Percentiles rank a stretch among this genome's conserved stretches.
phyloP scores from a whole-genome alignment of 23 red algal species.

The Gracilaria gracilis region DNA sequence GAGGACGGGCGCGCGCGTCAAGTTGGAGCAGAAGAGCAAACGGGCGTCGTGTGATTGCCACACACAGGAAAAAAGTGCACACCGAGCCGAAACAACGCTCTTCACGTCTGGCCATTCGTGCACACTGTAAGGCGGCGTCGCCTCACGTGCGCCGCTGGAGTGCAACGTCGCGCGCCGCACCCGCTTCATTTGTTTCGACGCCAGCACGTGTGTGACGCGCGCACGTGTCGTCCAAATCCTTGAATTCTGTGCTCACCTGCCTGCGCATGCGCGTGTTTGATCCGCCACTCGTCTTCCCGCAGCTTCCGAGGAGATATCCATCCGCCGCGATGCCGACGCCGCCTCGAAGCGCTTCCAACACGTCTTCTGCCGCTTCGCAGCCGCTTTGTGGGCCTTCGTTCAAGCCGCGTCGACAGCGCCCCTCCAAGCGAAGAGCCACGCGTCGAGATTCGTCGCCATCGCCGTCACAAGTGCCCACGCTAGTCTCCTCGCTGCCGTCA shows the following conservation, averaged over 20 bases:
- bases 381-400: not conserved
- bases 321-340: not conserved
- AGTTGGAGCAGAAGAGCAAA: not conserved
- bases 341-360: constrained; percentile 20
- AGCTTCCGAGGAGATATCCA: too few species aligned
- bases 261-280: too few species aligned
- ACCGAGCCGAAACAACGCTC: not conserved
- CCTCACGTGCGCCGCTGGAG: not conserved
- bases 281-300: too few species aligned
- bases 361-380: not conserved
- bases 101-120: not conserved
- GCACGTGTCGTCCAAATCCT: not conserved
- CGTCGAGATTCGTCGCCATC: not conserved
- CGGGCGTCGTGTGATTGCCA: constrained; percentile 6
- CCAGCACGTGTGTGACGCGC: not conserved
- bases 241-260: too few species aligned
- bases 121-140: not conserved
- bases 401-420: constrained; percentile 16
- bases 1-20: not conserved
- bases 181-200: too few species aligned
- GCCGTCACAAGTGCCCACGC: not conserved
- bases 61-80: not conserved
- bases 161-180: not conserved
- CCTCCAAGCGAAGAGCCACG: not conserved
- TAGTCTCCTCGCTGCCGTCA: not conserved